Conservation (phyloP, 2,329 filamentous ascomycete genomes). For the Diplodia sapinea region DNA sequence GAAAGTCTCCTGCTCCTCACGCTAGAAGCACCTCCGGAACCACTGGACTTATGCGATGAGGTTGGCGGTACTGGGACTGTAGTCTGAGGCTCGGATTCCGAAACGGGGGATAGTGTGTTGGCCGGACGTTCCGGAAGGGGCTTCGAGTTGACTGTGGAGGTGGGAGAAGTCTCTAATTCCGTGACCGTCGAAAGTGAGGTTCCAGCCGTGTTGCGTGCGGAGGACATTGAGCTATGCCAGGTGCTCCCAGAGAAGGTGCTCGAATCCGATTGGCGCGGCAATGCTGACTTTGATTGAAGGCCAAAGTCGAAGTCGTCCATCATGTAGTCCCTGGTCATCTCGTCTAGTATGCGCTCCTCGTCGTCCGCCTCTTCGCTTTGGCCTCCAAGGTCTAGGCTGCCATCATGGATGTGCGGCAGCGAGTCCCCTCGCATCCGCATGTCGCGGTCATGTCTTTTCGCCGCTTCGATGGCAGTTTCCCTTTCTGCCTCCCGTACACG, state of each 20-base stretch:
- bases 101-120: slow-evolving; percentile 4
- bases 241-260: slow-evolving; percentile 75
- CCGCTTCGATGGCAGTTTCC: slow-evolving; percentile 68
- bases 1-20: slow-evolving; percentile 81
- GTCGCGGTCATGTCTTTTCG: slow-evolving; percentile 64
- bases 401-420: slow-evolving; percentile 47
- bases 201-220: slow-evolving; percentile 71
- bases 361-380: slow-evolving; percentile 52
- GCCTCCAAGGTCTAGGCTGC: slow-evolving; percentile 34
- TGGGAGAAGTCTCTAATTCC: slow-evolving; percentile 53
- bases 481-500: slow-evolving; percentile 74
- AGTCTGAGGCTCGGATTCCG: slow-evolving; percentile 20
- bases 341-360: slow-evolving; percentile 69
- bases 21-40: slow-evolving; percentile 43
- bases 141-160: slow-evolving; percentile 31
- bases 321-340: slow-evolving; percentile 83
- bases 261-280: slow-evolving; percentile 81
- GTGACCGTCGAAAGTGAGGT: slow-evolving; percentile 74
- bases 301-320: slow-evolving; percentile 84
- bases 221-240: slow-evolving; percentile 79
- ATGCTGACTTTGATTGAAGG: slow-evolving; percentile 67
- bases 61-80: slow-evolving; percentile 35
- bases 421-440: slow-evolving; percentile 54
- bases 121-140: slow-evolving; percentile 15
- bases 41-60: slow-evolving; percentile 36